A percentile compares a stretch with the other conserved stretches of the same genome.
Evolutionary conservation across 257 asterid species (phyloP).

Genomic region (Buddleja alternifolia): DNA sequence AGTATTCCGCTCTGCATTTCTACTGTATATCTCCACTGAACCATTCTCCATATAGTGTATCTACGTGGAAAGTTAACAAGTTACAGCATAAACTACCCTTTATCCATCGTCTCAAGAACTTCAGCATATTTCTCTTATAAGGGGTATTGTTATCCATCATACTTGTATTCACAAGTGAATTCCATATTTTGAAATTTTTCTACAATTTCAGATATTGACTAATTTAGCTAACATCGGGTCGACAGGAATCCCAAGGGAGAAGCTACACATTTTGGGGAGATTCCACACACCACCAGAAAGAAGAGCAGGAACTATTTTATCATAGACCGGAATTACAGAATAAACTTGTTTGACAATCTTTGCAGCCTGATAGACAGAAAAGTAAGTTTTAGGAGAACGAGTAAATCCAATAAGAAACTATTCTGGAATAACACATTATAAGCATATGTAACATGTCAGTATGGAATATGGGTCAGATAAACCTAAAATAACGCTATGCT

Average conservation of each 20-base stretch:
- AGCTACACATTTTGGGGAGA: conserved; percentile 74
- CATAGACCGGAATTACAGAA: conserved; percentile 91
- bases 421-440: conserved; percentile 13
- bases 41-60: conserved; percentile 87
- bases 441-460: conserved; percentile 14
- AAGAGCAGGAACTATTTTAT: conserved; percentile 79
- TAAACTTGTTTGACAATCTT: conserved; percentile 85
- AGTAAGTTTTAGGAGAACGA: conserved; percentile 11
- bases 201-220: conserved; percentile 88
- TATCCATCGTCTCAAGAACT: too few relatives aligned
- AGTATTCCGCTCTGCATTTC: conserved; percentile 92
- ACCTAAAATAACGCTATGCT: conserved; percentile 14
- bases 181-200: conserved; percentile 90
- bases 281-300: conserved; percentile 92
- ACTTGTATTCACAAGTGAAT: conserved; percentile 96
- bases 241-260: conserved; percentile 91
- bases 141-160: conserved; percentile 73
- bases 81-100: conserved; percentile 14
- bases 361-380: conserved; percentile 71
- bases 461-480: conserved; percentile 19
- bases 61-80: conserved; percentile 43
- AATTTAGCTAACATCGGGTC: conserved; percentile 99
- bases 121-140: conserved; percentile 22
- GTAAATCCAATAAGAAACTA: conserved; percentile 8
- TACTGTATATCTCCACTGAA: conserved; percentile 92